Conservation (phyloP, 2,329 filamentous ascomycete genomes). For the Fusarium sp. region DNA sequence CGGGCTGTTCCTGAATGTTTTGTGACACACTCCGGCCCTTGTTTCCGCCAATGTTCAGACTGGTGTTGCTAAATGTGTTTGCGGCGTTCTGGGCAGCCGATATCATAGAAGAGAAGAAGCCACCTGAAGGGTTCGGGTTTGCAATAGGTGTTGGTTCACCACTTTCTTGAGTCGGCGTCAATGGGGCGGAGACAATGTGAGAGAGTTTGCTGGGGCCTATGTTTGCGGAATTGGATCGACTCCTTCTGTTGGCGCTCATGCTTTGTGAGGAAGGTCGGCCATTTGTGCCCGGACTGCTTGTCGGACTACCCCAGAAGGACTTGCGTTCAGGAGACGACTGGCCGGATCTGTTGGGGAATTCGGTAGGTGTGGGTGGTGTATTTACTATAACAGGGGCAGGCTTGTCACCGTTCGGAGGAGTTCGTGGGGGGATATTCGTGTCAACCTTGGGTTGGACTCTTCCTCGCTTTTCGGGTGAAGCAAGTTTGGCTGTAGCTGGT, state of each 20-base stretch:
- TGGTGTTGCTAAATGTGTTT: conserved; percentile 74
- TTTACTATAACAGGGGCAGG: conserved; percentile 69
- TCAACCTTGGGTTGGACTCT: conserved; percentile 48
- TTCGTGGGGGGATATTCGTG: conserved; percentile 55
- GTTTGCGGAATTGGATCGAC: conserved; percentile 64
- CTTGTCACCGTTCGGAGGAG: conserved; percentile 60
- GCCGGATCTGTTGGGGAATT: conserved; percentile 48
- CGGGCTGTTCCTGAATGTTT: conserved; percentile 43
- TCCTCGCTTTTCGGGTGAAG: conserved; percentile 46
- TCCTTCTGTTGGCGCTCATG: conserved; percentile 76
- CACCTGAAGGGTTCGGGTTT: conserved; percentile 60
- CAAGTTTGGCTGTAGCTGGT: conserved; percentile 48
- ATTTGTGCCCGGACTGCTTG: conserved; percentile 54
- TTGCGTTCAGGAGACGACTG: conserved; percentile 47
- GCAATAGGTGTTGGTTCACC: conserved; percentile 68
- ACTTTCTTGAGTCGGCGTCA: conserved; percentile 81
- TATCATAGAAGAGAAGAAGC: conserved; percentile 95
- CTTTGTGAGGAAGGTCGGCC: conserved; percentile 71
- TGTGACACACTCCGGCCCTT: conserved; percentile 49
- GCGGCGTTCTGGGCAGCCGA: conserved; percentile 94
- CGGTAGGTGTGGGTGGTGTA: conserved; percentile 73
- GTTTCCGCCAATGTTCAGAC: conserved; percentile 63
- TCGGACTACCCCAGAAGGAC: conserved; percentile 45
- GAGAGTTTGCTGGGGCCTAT: conserved; percentile 88
- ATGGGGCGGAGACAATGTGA: conserved; percentile 75